phyloP scores from a whole-genome alignment of 257 asterid genomes.

The Verbena officinalis region DNA sequence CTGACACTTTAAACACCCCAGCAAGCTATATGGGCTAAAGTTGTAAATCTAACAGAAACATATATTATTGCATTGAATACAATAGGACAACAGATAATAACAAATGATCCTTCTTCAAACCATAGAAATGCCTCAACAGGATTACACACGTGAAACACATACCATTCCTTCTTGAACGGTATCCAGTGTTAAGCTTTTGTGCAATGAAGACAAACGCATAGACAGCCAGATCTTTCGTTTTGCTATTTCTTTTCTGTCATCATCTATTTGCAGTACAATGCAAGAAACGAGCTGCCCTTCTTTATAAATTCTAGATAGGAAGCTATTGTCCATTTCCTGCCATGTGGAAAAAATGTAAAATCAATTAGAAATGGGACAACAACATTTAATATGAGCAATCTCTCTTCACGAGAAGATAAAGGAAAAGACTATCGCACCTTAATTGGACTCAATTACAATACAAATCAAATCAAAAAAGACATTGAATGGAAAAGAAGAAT shows the following conservation, averaged over 20 bases:
- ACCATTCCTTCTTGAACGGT: constrained; percentile 97
- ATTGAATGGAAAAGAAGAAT: constrained; percentile 17
- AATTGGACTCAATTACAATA: not conserved
- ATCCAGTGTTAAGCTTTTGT: constrained; percentile 73
- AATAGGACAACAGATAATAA: constrained; percentile 5
- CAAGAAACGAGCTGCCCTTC: constrained; percentile 91
- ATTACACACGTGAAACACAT: constrained; percentile 30
- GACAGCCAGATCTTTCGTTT: constrained; percentile 96
- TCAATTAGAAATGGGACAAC: constrained; percentile 1
- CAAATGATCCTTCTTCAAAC: constrained; percentile 23
- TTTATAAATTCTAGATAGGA: constrained; percentile 68
- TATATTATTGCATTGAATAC: constrained; percentile 1
- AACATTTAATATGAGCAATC: not conserved
- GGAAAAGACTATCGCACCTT: not conserved
- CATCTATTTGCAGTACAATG: constrained; percentile 76
- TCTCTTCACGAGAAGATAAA: constrained; percentile 6
- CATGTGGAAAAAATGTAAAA: constrained; percentile 31
- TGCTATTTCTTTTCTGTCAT: constrained; percentile 75
- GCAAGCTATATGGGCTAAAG: not conserved
- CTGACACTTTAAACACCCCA: not conserved
- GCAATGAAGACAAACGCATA: constrained; percentile 70
- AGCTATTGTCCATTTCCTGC: constrained; percentile 55
- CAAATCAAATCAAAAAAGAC: not conserved
- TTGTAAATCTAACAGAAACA: not conserved
- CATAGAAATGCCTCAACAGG: constrained; percentile 3